Percentiles rank a stretch among this genome's conserved stretches.
Evolutionary conservation across 2,329 filamentous ascomycete genomes (phyloP).

Genomic region (Microdochium paspali): DNA sequence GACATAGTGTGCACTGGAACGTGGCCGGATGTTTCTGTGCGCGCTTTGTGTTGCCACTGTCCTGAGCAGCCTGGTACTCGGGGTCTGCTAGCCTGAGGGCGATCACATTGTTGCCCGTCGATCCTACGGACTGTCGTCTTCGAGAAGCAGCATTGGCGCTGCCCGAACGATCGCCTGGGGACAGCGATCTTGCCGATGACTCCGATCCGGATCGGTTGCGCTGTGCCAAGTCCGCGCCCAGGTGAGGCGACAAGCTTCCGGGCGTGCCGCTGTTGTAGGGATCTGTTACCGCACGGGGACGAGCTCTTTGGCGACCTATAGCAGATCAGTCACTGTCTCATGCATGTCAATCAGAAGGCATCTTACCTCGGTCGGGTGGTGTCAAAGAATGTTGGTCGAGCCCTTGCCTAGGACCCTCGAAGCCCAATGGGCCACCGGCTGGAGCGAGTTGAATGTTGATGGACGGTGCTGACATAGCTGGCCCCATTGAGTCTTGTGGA

Average conservation of each 20-base stretch:
- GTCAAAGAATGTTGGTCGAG: conserved; percentile 71
- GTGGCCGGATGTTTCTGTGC: conserved; percentile 96
- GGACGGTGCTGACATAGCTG: conserved; percentile 80
- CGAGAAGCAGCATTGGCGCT: conserved; percentile 33
- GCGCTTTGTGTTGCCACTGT: conserved; percentile 60
- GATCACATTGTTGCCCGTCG: conserved; percentile 55
- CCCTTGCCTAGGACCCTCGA: conserved; percentile 56
- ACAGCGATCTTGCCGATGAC: conserved; percentile 35
- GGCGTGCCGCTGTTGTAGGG: conserved; percentile 41
- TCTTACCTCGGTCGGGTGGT: conserved; percentile 62
- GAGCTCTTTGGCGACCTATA: conserved; percentile 36
- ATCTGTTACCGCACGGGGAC: conserved; percentile 49
- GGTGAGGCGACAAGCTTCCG: conserved; percentile 39
- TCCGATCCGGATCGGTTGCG: conserved; percentile 32
- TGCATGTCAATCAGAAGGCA: conserved; percentile 2
- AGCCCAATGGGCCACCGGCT: conserved; percentile 54
- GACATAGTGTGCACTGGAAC: conserved; percentile 88
- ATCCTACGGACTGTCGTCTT: conserved; percentile 54
- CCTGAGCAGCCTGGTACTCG: conserved; percentile 61
- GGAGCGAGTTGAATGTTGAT: conserved; percentile 93
- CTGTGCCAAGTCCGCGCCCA: conserved; percentile 32
- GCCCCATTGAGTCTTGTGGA: conserved; percentile 43
- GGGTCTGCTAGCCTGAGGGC: conserved; percentile 90
- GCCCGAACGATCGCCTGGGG: conserved; percentile 46
- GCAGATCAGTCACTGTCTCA: conserved; percentile 6